Conservation (phyloP, 495 filamentous ascomycete genomes). For the Penicillium nucicola region DNA sequence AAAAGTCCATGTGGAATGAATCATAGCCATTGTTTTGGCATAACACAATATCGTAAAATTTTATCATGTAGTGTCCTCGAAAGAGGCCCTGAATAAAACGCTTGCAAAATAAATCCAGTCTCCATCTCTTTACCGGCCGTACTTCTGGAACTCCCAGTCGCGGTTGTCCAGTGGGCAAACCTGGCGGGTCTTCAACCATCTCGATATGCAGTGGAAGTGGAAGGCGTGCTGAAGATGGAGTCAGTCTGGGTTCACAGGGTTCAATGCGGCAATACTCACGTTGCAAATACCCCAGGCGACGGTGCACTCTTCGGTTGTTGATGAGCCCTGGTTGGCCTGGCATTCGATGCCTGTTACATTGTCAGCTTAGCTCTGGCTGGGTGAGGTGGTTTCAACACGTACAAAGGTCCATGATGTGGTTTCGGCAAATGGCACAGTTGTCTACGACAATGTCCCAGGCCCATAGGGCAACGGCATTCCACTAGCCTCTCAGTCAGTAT, state of each 20-base stretch:
- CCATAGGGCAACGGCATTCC: constrained; percentile 99
- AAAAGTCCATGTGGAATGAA: neutral
- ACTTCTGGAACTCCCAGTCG: constrained; percentile 99
- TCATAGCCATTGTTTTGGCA: constrained; percentile 15
- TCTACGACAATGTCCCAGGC: constrained; percentile 99
- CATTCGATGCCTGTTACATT: constrained; percentile 80
- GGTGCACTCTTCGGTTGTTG: constrained; percentile 96
- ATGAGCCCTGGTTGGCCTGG: constrained; percentile 98
- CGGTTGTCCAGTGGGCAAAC: constrained; percentile 97
- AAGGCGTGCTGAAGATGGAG: constrained; percentile 76
- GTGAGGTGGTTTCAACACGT: constrained; percentile 23
- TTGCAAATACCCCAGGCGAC: constrained; percentile 99
- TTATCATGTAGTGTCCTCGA: constrained; percentile 3
- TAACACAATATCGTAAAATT: constrained; percentile 11
- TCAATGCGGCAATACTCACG: constrained; percentile 51
- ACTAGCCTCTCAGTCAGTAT: constrained; percentile 50
- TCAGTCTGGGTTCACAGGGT: neutral
- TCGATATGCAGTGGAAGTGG: constrained; percentile 99
- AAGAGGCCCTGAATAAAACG: neutral
- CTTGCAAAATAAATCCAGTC: neutral
- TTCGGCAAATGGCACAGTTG: constrained; percentile 98
- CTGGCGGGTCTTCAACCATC: constrained; percentile 99
- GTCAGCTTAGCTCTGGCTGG: neutral
- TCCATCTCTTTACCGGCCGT: constrained; percentile 62
- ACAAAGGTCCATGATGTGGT: constrained; percentile 99